A percentile compares a stretch with the other conserved stretches of the same genome.
Conservation (phyloP, 352 stramenopile species). For the Globisporangium cederbergense region DNA sequence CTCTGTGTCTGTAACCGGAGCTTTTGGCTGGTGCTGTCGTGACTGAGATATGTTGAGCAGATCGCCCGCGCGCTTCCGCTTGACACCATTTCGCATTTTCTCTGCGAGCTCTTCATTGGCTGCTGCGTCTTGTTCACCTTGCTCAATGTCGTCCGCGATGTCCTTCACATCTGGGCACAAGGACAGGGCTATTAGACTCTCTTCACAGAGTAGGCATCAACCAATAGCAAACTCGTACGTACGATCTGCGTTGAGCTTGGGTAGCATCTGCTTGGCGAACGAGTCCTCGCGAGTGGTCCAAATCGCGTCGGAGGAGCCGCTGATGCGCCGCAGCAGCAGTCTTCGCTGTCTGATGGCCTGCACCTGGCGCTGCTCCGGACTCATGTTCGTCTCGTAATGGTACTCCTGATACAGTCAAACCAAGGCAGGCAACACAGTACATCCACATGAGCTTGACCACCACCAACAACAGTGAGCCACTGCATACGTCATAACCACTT, state of each 20-base stretch:
- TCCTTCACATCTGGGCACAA: slow-evolving; percentile 53
- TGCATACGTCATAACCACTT: slow-evolving; percentile 1
- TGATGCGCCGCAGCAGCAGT: slow-evolving; percentile 66
- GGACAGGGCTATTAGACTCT: too few species aligned
- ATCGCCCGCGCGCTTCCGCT: slow-evolving; percentile 30
- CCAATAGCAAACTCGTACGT: slow-evolving; percentile 8
- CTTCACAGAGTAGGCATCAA: neutral
- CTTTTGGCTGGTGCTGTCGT: neutral
- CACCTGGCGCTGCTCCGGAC: slow-evolving; percentile 41
- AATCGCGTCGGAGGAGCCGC: slow-evolving; percentile 36
- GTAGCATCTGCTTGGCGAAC: slow-evolving; percentile 60
- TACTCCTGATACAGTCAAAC: slow-evolving; percentile 53
- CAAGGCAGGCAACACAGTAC: too few species aligned
- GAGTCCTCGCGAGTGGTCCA: slow-evolving; percentile 66
- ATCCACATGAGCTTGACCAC: neutral
- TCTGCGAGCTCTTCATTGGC: neutral
- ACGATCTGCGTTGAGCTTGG: slow-evolving; percentile 63
- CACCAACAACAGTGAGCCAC: neutral
- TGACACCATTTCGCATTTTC: neutral
- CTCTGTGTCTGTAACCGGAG: neutral
- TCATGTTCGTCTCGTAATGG: slow-evolving; percentile 58
- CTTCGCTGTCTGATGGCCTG: slow-evolving; percentile 63
- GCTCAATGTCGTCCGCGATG: slow-evolving; percentile 67
- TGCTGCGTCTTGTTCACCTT: slow-evolving; percentile 26
- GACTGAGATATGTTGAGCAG: slow-evolving; percentile 19